A percentile compares a stretch with the other conserved stretches of the same genome.
Conservation (phyloP, 139 green algal genomes). For the Chlamydomonas eustigma region DNA sequence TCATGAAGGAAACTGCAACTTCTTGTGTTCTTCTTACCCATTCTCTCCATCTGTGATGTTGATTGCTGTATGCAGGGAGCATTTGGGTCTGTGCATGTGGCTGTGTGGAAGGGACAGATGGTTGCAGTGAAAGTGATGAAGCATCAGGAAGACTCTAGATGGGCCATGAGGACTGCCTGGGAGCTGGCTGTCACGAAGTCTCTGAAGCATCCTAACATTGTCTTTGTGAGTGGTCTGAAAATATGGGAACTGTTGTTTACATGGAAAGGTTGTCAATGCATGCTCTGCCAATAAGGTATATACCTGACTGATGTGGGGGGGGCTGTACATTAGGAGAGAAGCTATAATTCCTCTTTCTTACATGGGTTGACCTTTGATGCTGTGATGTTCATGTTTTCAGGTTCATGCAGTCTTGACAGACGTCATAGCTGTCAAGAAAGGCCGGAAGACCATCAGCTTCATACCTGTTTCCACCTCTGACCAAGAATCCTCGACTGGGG, state of each 20-base stretch:
- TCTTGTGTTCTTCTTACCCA: too few species aligned
- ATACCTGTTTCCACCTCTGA: not conserved
- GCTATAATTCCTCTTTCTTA: too few species aligned
- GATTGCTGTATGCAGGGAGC: slow-evolving; percentile 30
- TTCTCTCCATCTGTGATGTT: too few species aligned
- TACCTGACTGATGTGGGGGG: too few species aligned
- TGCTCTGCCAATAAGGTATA: too few species aligned
- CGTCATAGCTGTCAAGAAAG: slow-evolving; percentile 28
- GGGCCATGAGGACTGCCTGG: slow-evolving; percentile 29
- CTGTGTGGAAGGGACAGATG: slow-evolving; percentile 32
- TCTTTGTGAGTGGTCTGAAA: slow-evolving; percentile 19
- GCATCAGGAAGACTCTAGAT: slow-evolving; percentile 24
- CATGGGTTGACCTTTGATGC: too few species aligned
- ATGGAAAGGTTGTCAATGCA: too few species aligned
- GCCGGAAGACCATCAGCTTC: slow-evolving; percentile 22
- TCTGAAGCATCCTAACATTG: slow-evolving; percentile 30
- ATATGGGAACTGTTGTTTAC: too few species aligned
- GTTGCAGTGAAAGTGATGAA: slow-evolving; percentile 41
- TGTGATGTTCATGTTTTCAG: not conserved
- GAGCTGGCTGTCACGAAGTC: slow-evolving; percentile 33
- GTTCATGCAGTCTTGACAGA: slow-evolving; percentile 32
- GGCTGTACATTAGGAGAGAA: too few species aligned
- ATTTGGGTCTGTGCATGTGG: slow-evolving; percentile 36
- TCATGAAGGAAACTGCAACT: too few species aligned
- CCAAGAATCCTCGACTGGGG: not conserved